Evolutionary conservation across 1,139 yeast genomes (phyloP), one percentile per base, ranked within the genome.

Genomic region (Hemisphaericaspora xylofermentans): DNA sequence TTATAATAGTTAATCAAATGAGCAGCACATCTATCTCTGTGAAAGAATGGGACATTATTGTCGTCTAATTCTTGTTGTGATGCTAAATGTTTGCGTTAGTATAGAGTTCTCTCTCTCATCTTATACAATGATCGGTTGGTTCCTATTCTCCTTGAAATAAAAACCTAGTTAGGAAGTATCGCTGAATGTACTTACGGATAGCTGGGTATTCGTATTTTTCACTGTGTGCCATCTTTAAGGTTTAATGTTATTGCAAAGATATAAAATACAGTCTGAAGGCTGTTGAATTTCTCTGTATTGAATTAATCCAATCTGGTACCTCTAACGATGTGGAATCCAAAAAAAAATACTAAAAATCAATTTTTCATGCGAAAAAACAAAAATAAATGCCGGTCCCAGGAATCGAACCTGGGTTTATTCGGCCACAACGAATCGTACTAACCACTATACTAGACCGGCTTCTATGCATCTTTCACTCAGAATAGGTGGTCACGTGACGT

Each of bases 1-100:
- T 71, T 65, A 54, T 68, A 72, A 59, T 72, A 72, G 42, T 62
- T 59, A 46, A 72, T 71, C 52, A 70, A 66, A 48, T 63, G 74
- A 38, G 73, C 64, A 35, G 78, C 77, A 60, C 78, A 72, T 45
- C 61, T 65, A 54, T 72, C 78, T 60, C 78, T 66, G 58, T 72
- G 60, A 48, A 67, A 58, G 54, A 71, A 71, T 14, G 78, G 77
- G 31, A 72, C 75, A 41, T 71, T 64, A 44, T 65, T 57, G 31
- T 61, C 68, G 49, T 72, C 77, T 58, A 72, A 62, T 45, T 71
- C 76, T 47, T 63, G 52, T 52, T 64, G 71, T 28, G 74, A 49
- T 29, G 52, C 52, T 51, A 42, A 18, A 26, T 18, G 21, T 13
- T 5, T 25, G 34, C 1, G 48, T 43, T 47, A 44, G 47, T 45